Evolutionary conservation across 306 rosid species (phyloP), one percentile per base, ranked within the genome.

Genomic region (Styphnolobium japonicum): DNA sequence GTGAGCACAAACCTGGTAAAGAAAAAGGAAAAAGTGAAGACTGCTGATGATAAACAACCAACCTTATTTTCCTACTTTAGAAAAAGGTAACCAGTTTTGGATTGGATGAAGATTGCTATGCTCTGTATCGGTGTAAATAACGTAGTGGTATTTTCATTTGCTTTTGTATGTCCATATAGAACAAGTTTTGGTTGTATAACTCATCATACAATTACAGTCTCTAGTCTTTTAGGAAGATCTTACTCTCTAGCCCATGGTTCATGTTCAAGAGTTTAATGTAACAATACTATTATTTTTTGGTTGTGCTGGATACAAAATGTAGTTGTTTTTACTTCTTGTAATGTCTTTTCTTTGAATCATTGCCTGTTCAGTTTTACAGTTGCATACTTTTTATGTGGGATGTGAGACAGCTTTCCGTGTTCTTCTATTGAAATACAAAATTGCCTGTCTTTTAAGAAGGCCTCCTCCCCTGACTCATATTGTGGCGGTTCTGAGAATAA

Each of bases 21-120:
- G 86, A 94, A 89, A 85, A 92, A 85, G 83, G 85, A 42, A 69
- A 91, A 83, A 60, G 16, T 68, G 39, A 94, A 87, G 78, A 36
- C 45, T 76, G 76, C 84, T 27, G 66, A 61, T 56, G 92, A 89
- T 74, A 91, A 92, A 73, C 97, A 88, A 55, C 86, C 89, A 37
- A 85, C 91, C 18, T 82, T 94, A 43, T 84, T 94, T 81, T 86
- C 95, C 7, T 92, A 63, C 88, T 92, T 89, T 0, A 85, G 92
- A n/a, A 94, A 84, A 83, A 87, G 79, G 86, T 92, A 80, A 81
- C 52, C 21, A n/a, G 62, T 11, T 66, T 45, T 73, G 48, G 55
- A 46, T 25, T 36, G 62, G 62, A 25, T 72, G 10, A 51, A 42
- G 64, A 73, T 68, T 45, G 33, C 11, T 45, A 31, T 71, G 76